phyloP scores from a whole-genome alignment of 2,329 filamentous ascomycete genomes.

The Penicillium sp. region DNA sequence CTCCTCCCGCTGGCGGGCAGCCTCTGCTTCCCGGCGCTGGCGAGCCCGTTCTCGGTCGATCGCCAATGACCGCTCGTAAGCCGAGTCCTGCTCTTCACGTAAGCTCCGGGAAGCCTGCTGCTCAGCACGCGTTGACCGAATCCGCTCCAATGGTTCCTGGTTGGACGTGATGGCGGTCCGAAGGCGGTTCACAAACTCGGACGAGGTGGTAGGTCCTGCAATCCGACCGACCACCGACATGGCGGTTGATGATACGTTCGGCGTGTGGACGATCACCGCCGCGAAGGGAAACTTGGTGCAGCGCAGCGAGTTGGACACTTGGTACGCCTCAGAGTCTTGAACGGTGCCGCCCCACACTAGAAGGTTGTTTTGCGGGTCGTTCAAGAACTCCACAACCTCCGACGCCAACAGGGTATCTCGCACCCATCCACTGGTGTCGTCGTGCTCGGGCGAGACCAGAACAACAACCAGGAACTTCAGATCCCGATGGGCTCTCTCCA shows the following conservation, averaged over 20 bases:
- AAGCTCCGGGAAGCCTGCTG: constrained; percentile 78
- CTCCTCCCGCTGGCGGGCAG: constrained; percentile 58
- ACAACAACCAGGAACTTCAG: constrained; percentile 89
- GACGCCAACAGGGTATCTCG: constrained; percentile 75
- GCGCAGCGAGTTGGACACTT: constrained; percentile 80
- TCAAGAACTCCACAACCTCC: constrained; percentile 71
- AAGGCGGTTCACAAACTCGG: constrained; percentile 73
- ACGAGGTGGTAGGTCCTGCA: constrained; percentile 66
- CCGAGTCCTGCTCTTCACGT: constrained; percentile 83
- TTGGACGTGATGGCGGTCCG: constrained; percentile 71
- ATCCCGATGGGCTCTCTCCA: constrained; percentile 85
- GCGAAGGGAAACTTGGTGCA: constrained; percentile 93
- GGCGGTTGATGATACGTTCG: constrained; percentile 74
- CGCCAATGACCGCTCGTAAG: constrained; percentile 88
- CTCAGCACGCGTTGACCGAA: constrained; percentile 72
- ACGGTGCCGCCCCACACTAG: constrained; percentile 92
- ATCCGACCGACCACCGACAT: constrained; percentile 88
- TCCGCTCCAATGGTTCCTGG: constrained; percentile 68
- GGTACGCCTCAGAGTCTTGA: constrained; percentile 88
- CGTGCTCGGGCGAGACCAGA: constrained; percentile 87
- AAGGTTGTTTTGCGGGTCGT: constrained; percentile 71
- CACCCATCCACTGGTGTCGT: constrained; percentile 80
- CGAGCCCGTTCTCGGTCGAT: constrained; percentile 81
- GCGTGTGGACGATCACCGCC: constrained; percentile 81
- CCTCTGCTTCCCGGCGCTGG: constrained; percentile 71